Base-by-base conservation (phyloP, 78 protist genomes). In the Chrysochromulina tobinii region DNA sequence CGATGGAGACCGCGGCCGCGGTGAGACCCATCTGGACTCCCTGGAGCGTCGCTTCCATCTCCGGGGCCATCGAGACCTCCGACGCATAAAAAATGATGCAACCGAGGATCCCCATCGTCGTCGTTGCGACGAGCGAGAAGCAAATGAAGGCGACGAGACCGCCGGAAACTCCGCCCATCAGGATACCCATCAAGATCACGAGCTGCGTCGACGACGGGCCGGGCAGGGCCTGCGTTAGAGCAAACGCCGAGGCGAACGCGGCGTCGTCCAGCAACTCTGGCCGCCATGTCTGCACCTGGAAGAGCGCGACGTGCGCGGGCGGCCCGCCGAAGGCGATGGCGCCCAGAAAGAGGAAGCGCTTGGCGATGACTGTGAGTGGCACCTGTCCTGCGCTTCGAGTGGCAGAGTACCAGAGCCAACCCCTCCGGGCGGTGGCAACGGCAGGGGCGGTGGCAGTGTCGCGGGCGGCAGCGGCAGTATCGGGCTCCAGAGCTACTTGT, bases 171-270 rank as follows among this genome's bases (percentile, higher is more conserved):
- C 87, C 87, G n/a, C n/a, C 87, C 17, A 38, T 8, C 51, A 5
- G 0, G 66, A 55, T 20, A 51, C 87, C 87, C 23, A 81, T 17
- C 64, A 66, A 66, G n/a, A 53, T 81, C n/a, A 50, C 87, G 23
- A 81, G 1, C 87, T 81, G 87, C 87, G 87, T 81, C 50, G 66
- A 55, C 55, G 87, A 11, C 20, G 87, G 87, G 50, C 87, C 87
- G 6, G 87, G 87, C 87, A 81, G 5, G n/a, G 51, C 25, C 17
- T 81, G 87, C 67, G 54, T 5, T 66, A 81, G 87, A 0, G 59
- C 2, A 12, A 81, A 12, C 50, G 54, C 64, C 87, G 21, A 38
- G 48, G 27, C 4, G 87, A 81, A 81, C n/a, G 18, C 15, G 7
- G 21, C 55, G 54, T 55, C 38, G 87, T 81, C 87, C 18, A 81